Conservation (phyloP, 176 grass and related monocot genomes). For the Elaeis guineensis region DNA sequence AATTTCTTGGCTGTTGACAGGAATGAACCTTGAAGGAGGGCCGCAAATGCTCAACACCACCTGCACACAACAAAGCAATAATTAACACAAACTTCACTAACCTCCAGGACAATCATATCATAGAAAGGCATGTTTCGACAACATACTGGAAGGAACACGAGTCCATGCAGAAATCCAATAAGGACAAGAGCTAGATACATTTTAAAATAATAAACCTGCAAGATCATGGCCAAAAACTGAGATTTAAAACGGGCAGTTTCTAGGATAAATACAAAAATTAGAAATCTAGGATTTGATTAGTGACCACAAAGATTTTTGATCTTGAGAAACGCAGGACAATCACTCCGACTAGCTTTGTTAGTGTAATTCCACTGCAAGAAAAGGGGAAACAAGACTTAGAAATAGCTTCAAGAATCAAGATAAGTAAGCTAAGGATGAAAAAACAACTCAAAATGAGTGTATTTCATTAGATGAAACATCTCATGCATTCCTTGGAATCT, state of each 20-base stretch:
- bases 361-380: slow-evolving; percentile 80
- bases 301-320: slow-evolving; percentile 98
- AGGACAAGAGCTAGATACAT: slow-evolving; percentile 92
- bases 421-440: neutral
- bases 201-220: slow-evolving; percentile 97
- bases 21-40: neutral
- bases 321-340: slow-evolving; percentile 85
- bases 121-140: slow-evolving; percentile 2
- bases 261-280: neutral
- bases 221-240: neutral
- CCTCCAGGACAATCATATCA: neutral
- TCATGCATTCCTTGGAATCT: too few relatives aligned
- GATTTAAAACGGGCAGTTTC: neutral
- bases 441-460: neutral
- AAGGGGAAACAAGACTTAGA: slow-evolving; percentile 15
- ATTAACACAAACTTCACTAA: neutral
- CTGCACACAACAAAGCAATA: neutral
- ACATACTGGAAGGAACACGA: slow-evolving; percentile 85
- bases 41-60: slow-evolving; percentile 1
- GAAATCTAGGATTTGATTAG: slow-evolving; percentile 11
- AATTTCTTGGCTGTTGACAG: neutral
- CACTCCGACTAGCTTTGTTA: slow-evolving; percentile 95
- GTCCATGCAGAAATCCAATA: slow-evolving; percentile 88
- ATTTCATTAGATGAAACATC: too few relatives aligned
- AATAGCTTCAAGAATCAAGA: neutral